These are phyloP conservation scores for Diaporthe sp. DNA, from an alignment of 2,329 filamentous ascomycete genomes.

Conservation along the genomic window DNA sequence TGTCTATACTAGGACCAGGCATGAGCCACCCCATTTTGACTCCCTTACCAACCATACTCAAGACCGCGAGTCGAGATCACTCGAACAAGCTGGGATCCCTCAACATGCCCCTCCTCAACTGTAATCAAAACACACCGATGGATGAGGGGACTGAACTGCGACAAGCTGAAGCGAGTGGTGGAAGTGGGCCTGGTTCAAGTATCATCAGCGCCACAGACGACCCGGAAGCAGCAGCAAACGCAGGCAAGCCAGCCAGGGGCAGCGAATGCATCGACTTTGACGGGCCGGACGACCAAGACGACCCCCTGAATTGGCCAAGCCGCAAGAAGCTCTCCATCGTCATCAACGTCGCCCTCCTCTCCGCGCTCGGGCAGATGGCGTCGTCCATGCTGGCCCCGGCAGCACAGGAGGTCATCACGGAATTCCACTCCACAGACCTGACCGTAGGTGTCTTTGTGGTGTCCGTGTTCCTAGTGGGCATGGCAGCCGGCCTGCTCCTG, in stretches of 20 bases:
- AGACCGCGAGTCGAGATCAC: neutral
- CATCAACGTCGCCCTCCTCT: neutral
- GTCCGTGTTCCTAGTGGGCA: neutral
- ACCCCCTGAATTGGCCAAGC: neutral
- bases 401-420: neutral
- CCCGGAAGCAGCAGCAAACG: neutral
- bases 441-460: neutral
- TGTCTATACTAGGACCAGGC: neutral
- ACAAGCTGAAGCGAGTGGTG: neutral
- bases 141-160: neutral
- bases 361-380: neutral
- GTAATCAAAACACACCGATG: neutral
- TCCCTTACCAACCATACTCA: neutral
- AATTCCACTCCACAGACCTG: neutral
- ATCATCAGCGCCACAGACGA: constrained; percentile 4
- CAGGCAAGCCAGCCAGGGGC: neutral
- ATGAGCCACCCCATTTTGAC: neutral
- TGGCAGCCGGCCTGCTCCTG: neutral
- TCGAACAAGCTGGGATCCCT: too few relatives aligned
- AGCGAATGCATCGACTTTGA: neutral
- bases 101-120: neutral
- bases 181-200: neutral
- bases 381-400: neutral
- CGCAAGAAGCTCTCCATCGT: constrained; percentile 1
- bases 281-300: neutral